Conservation (phyloP, 345 rosid species). For the Brassica nigra region DNA sequence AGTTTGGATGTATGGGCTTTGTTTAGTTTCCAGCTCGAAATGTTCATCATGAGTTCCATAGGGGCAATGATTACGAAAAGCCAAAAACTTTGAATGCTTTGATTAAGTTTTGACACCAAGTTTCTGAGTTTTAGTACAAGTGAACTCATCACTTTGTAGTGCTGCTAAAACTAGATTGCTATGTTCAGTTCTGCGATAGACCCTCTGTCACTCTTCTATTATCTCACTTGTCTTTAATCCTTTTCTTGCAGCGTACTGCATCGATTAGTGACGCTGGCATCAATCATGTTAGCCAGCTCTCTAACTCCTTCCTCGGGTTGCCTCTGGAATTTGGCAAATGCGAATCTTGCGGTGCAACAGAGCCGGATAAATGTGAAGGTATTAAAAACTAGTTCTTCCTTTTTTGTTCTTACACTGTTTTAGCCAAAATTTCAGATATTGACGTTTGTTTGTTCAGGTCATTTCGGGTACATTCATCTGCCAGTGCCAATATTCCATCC, state of each 20-base stretch:
- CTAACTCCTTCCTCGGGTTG: conserved; percentile 84
- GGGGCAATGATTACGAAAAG: background rate
- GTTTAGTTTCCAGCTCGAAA: background rate
- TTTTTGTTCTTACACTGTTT: conserved; percentile 8
- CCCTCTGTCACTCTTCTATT: background rate
- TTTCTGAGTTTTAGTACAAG: background rate
- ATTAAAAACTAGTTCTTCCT: background rate
- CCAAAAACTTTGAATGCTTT: background rate
- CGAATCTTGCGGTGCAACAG: conserved; percentile 87
- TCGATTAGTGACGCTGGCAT: conserved; percentile 66
- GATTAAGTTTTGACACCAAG: background rate
- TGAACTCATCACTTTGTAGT: background rate
- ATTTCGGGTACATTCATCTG: conserved; percentile 82
- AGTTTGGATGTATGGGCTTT: background rate
- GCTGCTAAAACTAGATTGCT: background rate
- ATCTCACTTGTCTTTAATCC: conserved; percentile 8
- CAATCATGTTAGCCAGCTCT: conserved; percentile 71
- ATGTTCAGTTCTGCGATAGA: background rate
- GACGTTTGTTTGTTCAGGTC: conserved; percentile 50
- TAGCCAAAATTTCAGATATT: background rate
- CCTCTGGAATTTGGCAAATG: conserved; percentile 93
- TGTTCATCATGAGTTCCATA: conserved; percentile 5
- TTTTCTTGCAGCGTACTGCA: conserved; percentile 54
- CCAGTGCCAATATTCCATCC: conserved; percentile 94
- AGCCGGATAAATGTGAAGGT: conserved; percentile 91